These are phyloP conservation scores for Lachnellula occidentalis DNA, from an alignment of 2,329 filamentous ascomycete genomes.

Conservation along the genomic window DNA sequence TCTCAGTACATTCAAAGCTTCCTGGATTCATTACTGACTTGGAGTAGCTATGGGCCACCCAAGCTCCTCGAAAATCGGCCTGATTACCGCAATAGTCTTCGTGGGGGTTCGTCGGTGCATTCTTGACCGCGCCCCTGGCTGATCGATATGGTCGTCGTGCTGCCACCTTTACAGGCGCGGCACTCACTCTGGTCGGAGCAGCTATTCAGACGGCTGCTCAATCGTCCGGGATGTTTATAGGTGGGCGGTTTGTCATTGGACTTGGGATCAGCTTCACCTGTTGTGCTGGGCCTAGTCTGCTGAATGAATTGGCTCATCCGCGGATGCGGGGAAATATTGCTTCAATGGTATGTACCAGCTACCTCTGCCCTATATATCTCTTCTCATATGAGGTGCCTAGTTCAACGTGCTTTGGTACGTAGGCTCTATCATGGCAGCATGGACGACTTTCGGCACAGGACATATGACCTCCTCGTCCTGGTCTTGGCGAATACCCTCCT, in stretches of 20 bases:
- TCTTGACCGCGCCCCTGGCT: constrained; percentile 1
- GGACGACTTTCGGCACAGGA: constrained; percentile 17
- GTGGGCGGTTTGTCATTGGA: constrained; percentile 36
- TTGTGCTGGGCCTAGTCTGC: constrained; percentile 1
- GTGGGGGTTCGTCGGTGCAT: constrained; percentile 13
- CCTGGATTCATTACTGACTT: not conserved
- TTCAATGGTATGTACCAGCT: not conserved
- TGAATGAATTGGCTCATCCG: constrained; percentile 17
- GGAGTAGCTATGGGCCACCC: constrained; percentile 7
- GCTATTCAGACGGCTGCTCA: constrained; percentile 39
- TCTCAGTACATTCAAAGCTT: too few relatives aligned
- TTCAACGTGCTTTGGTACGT: constrained; percentile 19
- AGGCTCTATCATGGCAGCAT: constrained; percentile 19
- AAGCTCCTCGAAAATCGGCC: constrained; percentile 11
- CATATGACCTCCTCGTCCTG: constrained; percentile 15
- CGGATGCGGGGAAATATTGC: constrained; percentile 2
- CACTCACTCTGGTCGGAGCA: constrained; percentile 39
- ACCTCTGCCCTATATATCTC: not conserved
- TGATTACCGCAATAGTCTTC: constrained; percentile 14
- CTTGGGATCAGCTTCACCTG: constrained; percentile 25
- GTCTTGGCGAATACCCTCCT: constrained; percentile 39
- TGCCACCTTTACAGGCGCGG: constrained; percentile 12
- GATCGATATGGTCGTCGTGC: constrained; percentile 19
- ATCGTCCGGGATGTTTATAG: constrained; percentile 35
- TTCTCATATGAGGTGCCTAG: not conserved